phyloP scores from a whole-genome alignment of 2,329 filamentous ascomycete genomes.

The Phaeosphaeria sp. region DNA sequence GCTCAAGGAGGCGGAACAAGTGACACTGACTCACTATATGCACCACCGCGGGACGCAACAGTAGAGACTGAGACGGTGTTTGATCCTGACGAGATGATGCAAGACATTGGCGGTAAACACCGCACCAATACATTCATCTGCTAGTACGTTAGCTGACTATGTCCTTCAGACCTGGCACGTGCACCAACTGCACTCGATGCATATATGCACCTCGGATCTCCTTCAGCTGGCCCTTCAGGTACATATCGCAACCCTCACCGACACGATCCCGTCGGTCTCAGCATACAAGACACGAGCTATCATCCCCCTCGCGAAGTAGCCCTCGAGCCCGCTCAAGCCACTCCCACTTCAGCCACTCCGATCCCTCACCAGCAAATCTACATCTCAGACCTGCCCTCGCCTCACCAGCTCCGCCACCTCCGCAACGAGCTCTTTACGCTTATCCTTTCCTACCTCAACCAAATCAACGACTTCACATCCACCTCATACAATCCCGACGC shows the following conservation, averaged over 20 bases:
- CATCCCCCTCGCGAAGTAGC: constrained; percentile 1
- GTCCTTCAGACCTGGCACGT: neutral
- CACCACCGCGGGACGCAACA: constrained; percentile 5
- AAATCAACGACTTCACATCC: constrained; percentile 10
- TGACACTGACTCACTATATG: constrained; percentile 7
- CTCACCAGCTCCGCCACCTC: constrained; percentile 2
- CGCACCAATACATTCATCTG: neutral
- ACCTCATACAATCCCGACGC: constrained; percentile 6
- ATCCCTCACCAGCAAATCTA: neutral
- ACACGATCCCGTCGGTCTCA: constrained; percentile 11
- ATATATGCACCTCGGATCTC: neutral
- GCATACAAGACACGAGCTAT: neutral
- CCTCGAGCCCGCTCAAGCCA: neutral
- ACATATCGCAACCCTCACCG: constrained; percentile 9
- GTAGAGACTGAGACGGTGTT: constrained; percentile 13
- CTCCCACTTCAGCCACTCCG: neutral
- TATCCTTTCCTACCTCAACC: constrained; percentile 4
- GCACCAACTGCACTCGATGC: too few relatives aligned
- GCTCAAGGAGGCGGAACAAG: neutral
- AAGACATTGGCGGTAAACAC: constrained; percentile 8
- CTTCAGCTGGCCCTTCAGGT: constrained; percentile 16
- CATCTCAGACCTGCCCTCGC: neutral
- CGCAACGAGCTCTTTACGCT: constrained; percentile 17
- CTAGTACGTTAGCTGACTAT: neutral
- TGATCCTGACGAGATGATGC: constrained; percentile 7